Base-by-base conservation (phyloP, 2,329 filamentous ascomycete species). In the Lomentospora prolificans region DNA sequence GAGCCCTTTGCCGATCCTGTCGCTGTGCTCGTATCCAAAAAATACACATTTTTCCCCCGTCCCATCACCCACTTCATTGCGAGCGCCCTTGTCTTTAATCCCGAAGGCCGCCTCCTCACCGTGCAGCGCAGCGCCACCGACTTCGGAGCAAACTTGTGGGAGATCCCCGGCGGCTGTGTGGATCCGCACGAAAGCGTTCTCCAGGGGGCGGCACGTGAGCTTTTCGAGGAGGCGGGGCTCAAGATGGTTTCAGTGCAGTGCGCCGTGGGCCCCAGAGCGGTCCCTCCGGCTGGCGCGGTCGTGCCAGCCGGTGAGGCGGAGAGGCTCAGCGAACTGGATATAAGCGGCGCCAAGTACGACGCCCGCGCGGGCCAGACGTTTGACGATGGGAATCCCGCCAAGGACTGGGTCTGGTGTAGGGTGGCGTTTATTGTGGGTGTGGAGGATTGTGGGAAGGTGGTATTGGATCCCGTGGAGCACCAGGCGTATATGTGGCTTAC, bases 171-270 rank as follows among this genome's bases (percentile, higher is more conserved):
- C 17, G 77, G 77, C 19, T 70, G 66, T 1, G 70, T 71, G 46
- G 77, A 79, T 53, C 52, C 63, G 0, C 63, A 65, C 0, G 75
- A 79, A 58, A 72, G 62, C 9, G 67, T 79, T 3, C 65, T 79
- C 3, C 60, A 70, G 50, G 71, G 68, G n/a, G 72, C 70, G 14
- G 72, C 69, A 9, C 68, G 77, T 10, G 77, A 80, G 64, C 65
- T 79, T 1, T 67, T 63, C 62, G 77, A 79, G 63, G 75, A 78
- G 63, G 61, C 72, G 6, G 73, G 75, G 0, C 64, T 78, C 3
- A 55, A 59, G 25, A 66, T 66, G 3, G 60, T 62, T 10, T 63
- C 64, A 7, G 65, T 79, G 48, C 10, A 30, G 12, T 51, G 48
- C 22, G 48, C 22, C 3, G 48, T 51, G 12, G 48, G 48, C 12